These are phyloP conservation scores for Aspergillus costaricaensis DNA, from an alignment of 2,329 filamentous ascomycete genomes.

Conservation along the genomic window DNA sequence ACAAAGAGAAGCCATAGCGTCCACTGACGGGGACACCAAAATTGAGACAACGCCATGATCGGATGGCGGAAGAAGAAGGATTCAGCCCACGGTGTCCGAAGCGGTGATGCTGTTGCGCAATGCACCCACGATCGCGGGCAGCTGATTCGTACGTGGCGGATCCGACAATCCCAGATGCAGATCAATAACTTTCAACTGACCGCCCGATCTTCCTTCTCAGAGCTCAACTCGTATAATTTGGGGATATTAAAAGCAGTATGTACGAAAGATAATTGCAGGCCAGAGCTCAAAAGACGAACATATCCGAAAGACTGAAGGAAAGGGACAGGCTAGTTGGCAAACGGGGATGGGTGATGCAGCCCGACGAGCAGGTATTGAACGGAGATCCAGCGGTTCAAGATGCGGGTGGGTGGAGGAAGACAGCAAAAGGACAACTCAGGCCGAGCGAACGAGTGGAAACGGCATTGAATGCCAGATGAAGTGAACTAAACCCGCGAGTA, in stretches of 20 bases:
- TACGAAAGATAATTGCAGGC: background rate
- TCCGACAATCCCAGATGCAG: conserved; percentile 15
- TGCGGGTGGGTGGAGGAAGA: background rate
- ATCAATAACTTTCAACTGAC: conserved; percentile 14
- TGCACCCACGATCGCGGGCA: conserved; percentile 8
- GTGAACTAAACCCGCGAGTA: background rate
- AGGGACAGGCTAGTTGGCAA: background rate
- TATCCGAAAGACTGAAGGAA: background rate
- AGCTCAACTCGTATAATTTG: conserved; percentile 3
- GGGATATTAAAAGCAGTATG: background rate
- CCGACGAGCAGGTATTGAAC: background rate
- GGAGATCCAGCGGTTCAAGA: conserved; percentile 8
- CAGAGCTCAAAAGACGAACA: background rate
- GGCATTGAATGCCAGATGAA: conserved; percentile 6
- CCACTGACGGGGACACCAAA: conserved; percentile 24
- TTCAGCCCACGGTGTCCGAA: conserved; percentile 10
- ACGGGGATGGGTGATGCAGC: background rate
- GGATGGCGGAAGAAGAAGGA: conserved; percentile 3
- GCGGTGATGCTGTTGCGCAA: conserved; percentile 13
- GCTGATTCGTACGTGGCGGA: conserved; percentile 23
- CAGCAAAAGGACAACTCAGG: conserved; percentile 1
- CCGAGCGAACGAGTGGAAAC: conserved; percentile 14
- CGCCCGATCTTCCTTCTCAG: background rate
- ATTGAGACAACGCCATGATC: conserved; percentile 20
- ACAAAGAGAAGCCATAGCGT: conserved; percentile 51